Evolutionary conservation across 164 flowering plant genomes (phyloP), one percentile per base, ranked within the genome.

Genomic region (Echeveria elegans): DNA sequence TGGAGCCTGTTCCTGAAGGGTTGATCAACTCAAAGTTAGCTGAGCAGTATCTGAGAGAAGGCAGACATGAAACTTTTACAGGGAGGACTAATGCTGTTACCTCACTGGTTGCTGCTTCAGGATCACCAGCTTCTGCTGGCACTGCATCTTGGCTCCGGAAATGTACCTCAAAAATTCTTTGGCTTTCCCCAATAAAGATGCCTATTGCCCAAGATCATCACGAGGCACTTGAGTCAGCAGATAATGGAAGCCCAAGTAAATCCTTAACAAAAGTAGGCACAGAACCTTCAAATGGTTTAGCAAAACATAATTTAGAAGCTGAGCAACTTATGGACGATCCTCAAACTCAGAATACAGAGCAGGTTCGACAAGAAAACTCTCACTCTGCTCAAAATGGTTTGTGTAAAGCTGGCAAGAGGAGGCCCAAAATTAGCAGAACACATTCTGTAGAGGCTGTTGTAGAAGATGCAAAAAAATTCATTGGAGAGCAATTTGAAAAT

Each of bases 81-180:
- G 69, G 48, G 59, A 68, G 65, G 77, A 64, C 29, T 30, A 66
- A 69, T 34, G 58, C 6, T 64, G 77, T 70, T 19, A n/a, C 19
- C 24, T 65, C 81, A 50, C 85, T 80, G 8, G 37, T 23, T 2
- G 64, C 31, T 59, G 75, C 60, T 61, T 71, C 72, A 40, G 76
- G 73, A 68, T 75, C 81, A 48, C 82, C 81, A 21, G 16, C 71
- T n/a, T 74, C 79, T 67, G 78, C 70, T 72, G 77, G 75, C 37
- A 73, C 81, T 28, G 61, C 71, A 32, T 81, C 84, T 58, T 79
- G 79, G 80, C 73, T 82, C 4, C 79, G 76, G 15, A 77, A 77
- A 64, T 82, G 85, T 74, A 82, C 82, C 21, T 71, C 85, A 16
- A 82, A 79, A 70, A 72, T 82, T 21, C 73, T 80, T 38, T 74